Evolutionary conservation across 225 moss, liverwort and hornwort species (phyloP), one percentile per base, ranked within the genome.

Genomic region (Takakia lepidozioides): DNA sequence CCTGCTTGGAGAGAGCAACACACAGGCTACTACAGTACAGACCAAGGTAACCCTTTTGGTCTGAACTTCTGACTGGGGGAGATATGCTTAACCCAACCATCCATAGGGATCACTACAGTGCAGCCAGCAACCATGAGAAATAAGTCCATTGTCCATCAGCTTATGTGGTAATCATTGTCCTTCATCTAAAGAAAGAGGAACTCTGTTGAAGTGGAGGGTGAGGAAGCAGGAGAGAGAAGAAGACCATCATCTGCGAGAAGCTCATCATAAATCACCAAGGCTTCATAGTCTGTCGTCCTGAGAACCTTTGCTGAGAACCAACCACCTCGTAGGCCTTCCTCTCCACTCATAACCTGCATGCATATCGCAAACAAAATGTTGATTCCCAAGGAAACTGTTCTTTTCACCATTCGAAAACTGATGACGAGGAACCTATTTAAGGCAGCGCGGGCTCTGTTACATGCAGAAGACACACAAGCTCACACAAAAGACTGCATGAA

Each of bases 221-320:
- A 50, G 27, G 15, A 32, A 32, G 11, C 7, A 11, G 11, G 29
- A 1, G 10, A 27, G 49, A 45, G 49, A 32, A 32, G 32, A 19
- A 17, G 26, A 50, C 49, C 49, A 50, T 50, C 49, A 27, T 50
- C 49, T 18, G 49, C 13, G 17, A 50, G 30, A 5, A 50, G 27
- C 19, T 50, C 49, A 29, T 27, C 49, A 27, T 50, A 50, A 14
- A 26, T 27, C 13, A 50, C 49, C 18, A 50, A 50, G 11, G 49
- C 49, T 27, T 50, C 49, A 9, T 17, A 19, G 19, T 18, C 26
- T 13, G 18, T 24, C 3, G 29, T 13, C 0, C 13, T 3, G 29
- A 50, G 26, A 13, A 50, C 25, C 30, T 50, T 50, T 11, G 28
- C 49, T 11, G 49, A 10, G 29, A 50, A 50, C 49, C 49, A 50